These are phyloP conservation scores for Nitzschia sp. DNA, from an alignment of 108 stramenopile genomes.

Conservation along the genomic window DNA sequence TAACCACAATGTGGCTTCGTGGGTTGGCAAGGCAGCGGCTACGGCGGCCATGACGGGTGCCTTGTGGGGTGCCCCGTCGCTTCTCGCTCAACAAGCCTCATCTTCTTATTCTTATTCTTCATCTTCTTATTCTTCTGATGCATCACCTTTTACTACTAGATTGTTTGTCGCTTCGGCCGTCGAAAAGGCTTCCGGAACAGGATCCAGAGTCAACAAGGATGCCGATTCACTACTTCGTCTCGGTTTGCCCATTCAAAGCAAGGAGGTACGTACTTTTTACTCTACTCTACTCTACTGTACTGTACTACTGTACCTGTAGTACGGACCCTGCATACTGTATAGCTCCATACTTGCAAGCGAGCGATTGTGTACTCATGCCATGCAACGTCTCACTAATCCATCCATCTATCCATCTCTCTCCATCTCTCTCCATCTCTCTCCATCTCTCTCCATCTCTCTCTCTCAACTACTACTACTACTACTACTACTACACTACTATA, in stretches of 20 bases:
- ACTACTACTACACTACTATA: too few relatives aligned
- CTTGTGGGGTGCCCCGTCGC: conserved; percentile 23
- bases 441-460: too few relatives aligned
- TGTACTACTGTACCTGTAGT: too few relatives aligned
- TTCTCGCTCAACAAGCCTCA: not conserved
- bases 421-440: too few relatives aligned
- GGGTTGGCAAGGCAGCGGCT: conserved; percentile 15
- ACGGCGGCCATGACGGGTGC: conserved; percentile 26
- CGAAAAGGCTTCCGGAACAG: conserved; percentile 86
- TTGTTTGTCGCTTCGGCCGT: conserved; percentile 57
- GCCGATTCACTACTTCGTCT: conserved; percentile 85
- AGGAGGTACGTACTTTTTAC: conserved; percentile 69
- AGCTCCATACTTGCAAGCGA: too few relatives aligned
- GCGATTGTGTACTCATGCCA: too few relatives aligned
- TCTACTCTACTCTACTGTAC: too few relatives aligned
- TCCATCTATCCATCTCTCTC: too few relatives aligned
- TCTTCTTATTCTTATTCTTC: too few relatives aligned
- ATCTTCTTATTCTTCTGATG: not conserved
- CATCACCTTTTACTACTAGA: not conserved
- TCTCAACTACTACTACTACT: too few relatives aligned
- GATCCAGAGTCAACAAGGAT: conserved; percentile 92
- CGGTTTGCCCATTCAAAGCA: conserved; percentile 89
- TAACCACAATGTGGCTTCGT: not conserved
- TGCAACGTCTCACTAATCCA: too few relatives aligned
- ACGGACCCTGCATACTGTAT: too few relatives aligned